A percentile compares a stretch with the other conserved stretches of the same genome.
These are phyloP conservation scores for Physcomitrium patens DNA, from an alignment of 225 moss, liverwort and hornwort genomes.

Conservation along the genomic window DNA sequence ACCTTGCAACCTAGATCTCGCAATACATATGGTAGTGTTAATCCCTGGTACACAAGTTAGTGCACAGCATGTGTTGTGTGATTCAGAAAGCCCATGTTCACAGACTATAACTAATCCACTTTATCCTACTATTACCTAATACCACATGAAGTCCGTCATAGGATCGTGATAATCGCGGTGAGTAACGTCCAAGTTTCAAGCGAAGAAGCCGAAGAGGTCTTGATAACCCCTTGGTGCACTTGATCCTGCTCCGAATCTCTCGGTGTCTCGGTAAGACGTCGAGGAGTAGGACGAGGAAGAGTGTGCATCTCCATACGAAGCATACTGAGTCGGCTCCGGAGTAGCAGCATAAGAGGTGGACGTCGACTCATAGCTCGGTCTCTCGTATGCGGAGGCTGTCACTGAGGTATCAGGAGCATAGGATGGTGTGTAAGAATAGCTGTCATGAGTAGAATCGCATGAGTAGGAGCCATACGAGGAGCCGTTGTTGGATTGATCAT, in stretches of 20 bases:
- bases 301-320: conserved; percentile 35
- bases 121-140: too few species aligned
- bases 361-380: conserved; percentile 38
- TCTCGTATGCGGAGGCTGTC: conserved; percentile 51
- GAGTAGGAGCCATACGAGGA: conserved; percentile 12
- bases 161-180: neutral
- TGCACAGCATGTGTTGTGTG: conserved; percentile 28
- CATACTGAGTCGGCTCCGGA: conserved; percentile 42
- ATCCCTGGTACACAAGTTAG: conserved; percentile 30
- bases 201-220: conserved; percentile 56
- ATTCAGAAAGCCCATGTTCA: conserved; percentile 7
- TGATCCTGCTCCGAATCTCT: conserved; percentile 16
- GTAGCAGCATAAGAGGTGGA: conserved; percentile 36
- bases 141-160: too few species aligned
- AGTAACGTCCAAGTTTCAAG: conserved; percentile 24
- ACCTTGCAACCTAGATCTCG: conserved; percentile 27
- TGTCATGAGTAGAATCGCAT: conserved; percentile 39
- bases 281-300: conserved; percentile 7
- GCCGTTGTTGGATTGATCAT: neutral
- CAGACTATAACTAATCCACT: conserved; percentile 16
- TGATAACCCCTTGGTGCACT: conserved; percentile 24
- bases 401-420: conserved; percentile 36
- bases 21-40: conserved; percentile 17
- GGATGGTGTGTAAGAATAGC: conserved; percentile 30
- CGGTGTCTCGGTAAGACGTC: neutral